phyloP scores from a whole-genome alignment of 768 basidiomycete species.

The Macrolepiota dolichaula region DNA sequence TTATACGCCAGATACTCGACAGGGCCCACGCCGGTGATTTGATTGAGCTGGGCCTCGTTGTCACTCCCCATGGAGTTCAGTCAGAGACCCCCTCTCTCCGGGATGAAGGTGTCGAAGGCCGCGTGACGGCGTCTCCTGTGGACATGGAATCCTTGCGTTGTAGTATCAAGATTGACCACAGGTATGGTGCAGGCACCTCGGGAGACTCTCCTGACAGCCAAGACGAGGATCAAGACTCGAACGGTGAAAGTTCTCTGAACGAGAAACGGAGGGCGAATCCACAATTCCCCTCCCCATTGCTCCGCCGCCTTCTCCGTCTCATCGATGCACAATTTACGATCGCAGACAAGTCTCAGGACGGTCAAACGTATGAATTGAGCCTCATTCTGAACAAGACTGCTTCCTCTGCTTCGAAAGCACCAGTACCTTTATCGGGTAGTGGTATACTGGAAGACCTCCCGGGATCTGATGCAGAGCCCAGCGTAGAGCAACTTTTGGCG shows the following conservation, averaged over 20 bases:
- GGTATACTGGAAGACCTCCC: slow-evolving; percentile 41
- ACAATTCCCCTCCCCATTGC: slow-evolving; percentile 43
- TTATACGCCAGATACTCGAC: slow-evolving; percentile 78
- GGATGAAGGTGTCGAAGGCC: slow-evolving; percentile 20
- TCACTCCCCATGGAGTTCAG: slow-evolving; percentile 25
- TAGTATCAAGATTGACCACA: slow-evolving; percentile 48
- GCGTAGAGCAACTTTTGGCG: slow-evolving; percentile 67
- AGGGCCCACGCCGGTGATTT: slow-evolving; percentile 73
- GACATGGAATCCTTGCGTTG: slow-evolving; percentile 35
- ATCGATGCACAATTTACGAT: slow-evolving; percentile 36
- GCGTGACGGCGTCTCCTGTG: slow-evolving; percentile 19
- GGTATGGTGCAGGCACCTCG: slow-evolving; percentile 26
- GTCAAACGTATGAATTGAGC: slow-evolving; percentile 63
- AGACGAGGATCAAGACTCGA: slow-evolving; percentile 11
- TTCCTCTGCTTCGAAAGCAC: slow-evolving; percentile 23
- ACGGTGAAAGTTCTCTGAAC: slow-evolving; percentile 18
- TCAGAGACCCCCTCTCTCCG: slow-evolving; percentile 10
- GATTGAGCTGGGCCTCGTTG: slow-evolving; percentile 78
- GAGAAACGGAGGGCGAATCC: slow-evolving; percentile 38
- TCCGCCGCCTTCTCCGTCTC: slow-evolving; percentile 59
- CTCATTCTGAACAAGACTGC: slow-evolving; percentile 63
- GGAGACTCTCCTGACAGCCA: slow-evolving; percentile 19
- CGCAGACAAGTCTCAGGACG: slow-evolving; percentile 35
- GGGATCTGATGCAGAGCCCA: slow-evolving; percentile 68
- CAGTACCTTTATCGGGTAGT: slow-evolving; percentile 2